Conservation (phyloP, 2,329 filamentous ascomycete genomes). For the Penicillium sclerotigenum region DNA sequence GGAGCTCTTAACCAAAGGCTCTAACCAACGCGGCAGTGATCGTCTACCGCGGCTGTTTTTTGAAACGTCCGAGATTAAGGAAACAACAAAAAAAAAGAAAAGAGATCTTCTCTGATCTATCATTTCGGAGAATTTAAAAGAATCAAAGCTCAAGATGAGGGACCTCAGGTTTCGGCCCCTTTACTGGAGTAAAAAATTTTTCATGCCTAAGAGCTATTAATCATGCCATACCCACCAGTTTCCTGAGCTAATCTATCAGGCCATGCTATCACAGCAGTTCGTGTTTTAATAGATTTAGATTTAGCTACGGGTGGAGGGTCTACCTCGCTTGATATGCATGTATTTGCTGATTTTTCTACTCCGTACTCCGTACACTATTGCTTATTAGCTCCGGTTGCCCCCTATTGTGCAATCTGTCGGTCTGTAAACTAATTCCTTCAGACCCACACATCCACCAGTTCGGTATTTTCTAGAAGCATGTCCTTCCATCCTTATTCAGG, state of each 20-base stretch:
- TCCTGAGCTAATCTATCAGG: too few species aligned
- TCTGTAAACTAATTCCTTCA: neutral
- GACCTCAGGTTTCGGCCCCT: neutral
- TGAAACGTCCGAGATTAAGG: constrained; percentile 14
- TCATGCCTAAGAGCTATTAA: neutral
- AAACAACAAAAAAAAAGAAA: neutral
- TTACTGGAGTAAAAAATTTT: neutral
- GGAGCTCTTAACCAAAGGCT: too few species aligned
- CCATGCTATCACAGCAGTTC: constrained; percentile 15
- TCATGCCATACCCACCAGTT: constrained; percentile 20
- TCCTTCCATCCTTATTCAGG: neutral
- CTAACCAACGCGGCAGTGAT: constrained; percentile 13
- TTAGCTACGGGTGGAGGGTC: neutral
- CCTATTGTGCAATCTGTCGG: neutral
- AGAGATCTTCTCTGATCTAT: neutral
- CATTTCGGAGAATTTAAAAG: neutral
- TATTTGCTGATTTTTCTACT: constrained; percentile 5
- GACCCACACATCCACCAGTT: constrained; percentile 4
- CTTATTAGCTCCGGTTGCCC: neutral
- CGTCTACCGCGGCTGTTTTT: constrained; percentile 16
- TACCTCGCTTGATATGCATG: neutral
- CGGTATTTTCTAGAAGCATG: neutral
- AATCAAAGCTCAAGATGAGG: neutral
- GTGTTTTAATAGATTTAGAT: neutral
- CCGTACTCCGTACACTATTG: too few species aligned